phyloP scores from a whole-genome alignment of 108 stramenopile species.

The Phaeodactylum tricornutum region DNA sequence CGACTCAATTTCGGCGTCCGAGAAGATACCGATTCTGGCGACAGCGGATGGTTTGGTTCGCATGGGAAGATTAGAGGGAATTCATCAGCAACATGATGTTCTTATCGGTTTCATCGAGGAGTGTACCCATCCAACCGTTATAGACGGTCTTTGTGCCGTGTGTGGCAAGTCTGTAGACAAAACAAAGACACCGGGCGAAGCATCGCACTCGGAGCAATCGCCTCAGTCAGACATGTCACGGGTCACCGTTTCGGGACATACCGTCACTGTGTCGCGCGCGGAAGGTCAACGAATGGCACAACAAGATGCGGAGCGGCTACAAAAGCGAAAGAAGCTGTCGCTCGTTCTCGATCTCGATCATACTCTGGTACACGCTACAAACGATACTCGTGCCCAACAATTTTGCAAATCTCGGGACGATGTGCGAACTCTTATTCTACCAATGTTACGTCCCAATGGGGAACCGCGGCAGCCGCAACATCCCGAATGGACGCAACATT shows the following conservation, averaged over 20 bases:
- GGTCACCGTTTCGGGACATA: conserved; percentile 71
- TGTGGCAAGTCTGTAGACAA: conserved; percentile 28
- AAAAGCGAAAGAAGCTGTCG: conserved; percentile 35
- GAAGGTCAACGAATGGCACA: conserved; percentile 54
- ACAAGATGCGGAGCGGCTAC: conserved; percentile 33
- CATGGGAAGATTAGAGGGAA: conserved; percentile 5
- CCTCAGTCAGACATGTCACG: conserved; percentile 21
- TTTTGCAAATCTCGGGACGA: conserved; percentile 35
- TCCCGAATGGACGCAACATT: conserved; percentile 31
- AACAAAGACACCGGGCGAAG: not conserved
- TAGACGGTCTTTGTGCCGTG: conserved; percentile 55
- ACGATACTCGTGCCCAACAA: conserved; percentile 51
- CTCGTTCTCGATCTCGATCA: conserved; percentile 86
- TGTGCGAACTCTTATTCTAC: conserved; percentile 58
- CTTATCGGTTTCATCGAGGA: conserved; percentile 36
- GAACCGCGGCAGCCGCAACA: conserved; percentile 14
- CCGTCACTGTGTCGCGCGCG: conserved; percentile 48
- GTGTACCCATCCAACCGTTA: conserved; percentile 64
- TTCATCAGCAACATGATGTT: conserved; percentile 4
- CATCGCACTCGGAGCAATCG: not conserved
- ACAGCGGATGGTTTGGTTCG: not conserved
- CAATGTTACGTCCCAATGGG: conserved; percentile 28
- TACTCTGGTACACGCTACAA: conserved; percentile 80
- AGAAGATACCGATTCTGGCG: not conserved
- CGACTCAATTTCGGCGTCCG: not conserved